These are phyloP conservation scores for Nadsonia starkeyi-henricii DNA, from an alignment of 1,139 yeast species.

Conservation along the genomic window DNA sequence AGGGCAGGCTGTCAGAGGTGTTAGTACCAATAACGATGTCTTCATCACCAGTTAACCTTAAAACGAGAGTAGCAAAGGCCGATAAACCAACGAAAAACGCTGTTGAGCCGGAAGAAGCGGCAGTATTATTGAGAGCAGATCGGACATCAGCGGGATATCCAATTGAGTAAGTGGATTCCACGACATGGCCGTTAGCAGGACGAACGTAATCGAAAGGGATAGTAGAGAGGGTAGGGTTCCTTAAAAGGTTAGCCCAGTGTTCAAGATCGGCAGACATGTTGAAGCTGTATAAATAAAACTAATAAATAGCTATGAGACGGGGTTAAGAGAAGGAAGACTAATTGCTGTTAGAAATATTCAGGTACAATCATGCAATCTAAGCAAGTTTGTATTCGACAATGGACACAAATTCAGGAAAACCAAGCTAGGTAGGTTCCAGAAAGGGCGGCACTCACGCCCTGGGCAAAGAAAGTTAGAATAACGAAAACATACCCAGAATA, in stretches of 20 bases:
- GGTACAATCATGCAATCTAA: no score
- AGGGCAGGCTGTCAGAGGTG: conserved; percentile 26
- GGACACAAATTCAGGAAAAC: no score
- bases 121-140: conserved; percentile 7
- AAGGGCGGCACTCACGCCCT: no score
- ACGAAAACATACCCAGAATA: no score
- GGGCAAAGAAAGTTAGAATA: no score
- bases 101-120: conserved; percentile 7
- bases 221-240: conserved; percentile 72
- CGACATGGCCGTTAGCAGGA: conserved; percentile 57
- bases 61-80: conserved; percentile 57
- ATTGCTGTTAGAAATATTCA: no score
- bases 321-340: no score
- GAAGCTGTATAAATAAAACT: neutral
- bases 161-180: conserved; percentile 43
- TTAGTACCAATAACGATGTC: conserved; percentile 78
- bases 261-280: conserved; percentile 16
- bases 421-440: no score
- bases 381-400: no score
- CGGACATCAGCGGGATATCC: conserved; percentile 21
- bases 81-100: conserved; percentile 45
- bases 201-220: conserved; percentile 79
- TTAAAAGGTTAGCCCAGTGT: conserved; percentile 57
- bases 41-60: conserved; percentile 84
- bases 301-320: no score